phyloP scores from a whole-genome alignment of 805 yeast species.

The Crinitomyces ghanaensis region DNA sequence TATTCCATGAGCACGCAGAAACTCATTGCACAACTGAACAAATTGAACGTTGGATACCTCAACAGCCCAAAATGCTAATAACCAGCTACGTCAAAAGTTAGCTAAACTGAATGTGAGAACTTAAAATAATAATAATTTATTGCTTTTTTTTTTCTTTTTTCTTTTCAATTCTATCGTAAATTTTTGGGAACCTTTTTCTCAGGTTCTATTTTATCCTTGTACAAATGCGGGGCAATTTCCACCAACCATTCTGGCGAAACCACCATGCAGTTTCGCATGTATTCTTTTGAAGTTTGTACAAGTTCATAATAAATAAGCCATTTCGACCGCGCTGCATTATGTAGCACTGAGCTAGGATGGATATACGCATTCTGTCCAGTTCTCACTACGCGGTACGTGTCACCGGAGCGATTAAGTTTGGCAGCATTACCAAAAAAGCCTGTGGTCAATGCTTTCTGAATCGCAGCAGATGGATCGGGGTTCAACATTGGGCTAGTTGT shows the following conservation, averaged over 20 bases:
- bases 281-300: slow-evolving; percentile 75
- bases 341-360: slow-evolving; percentile 78
- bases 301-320: slow-evolving; percentile 75
- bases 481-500: slow-evolving; percentile 40
- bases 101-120: too few species aligned
- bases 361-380: slow-evolving; percentile 57
- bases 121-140: too few species aligned
- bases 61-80: too few species aligned
- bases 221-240: slow-evolving; percentile 36
- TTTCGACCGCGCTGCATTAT: slow-evolving; percentile 51
- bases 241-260: slow-evolving; percentile 75
- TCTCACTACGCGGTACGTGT: slow-evolving; percentile 56
- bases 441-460: slow-evolving; percentile 41
- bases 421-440: slow-evolving; percentile 38
- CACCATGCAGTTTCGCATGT: slow-evolving; percentile 80
- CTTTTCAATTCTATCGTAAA: too few species aligned
- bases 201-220: slow-evolving; percentile 22
- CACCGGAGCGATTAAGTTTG: slow-evolving; percentile 49
- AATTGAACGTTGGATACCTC: too few species aligned
- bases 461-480: slow-evolving; percentile 57
- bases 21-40: too few species aligned
- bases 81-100: too few species aligned
- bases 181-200: too few species aligned
- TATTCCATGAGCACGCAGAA: too few species aligned
- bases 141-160: too few species aligned